Evolutionary conservation across 768 basidiomycete species (phyloP).

Genomic region (Trametes villosa): DNA sequence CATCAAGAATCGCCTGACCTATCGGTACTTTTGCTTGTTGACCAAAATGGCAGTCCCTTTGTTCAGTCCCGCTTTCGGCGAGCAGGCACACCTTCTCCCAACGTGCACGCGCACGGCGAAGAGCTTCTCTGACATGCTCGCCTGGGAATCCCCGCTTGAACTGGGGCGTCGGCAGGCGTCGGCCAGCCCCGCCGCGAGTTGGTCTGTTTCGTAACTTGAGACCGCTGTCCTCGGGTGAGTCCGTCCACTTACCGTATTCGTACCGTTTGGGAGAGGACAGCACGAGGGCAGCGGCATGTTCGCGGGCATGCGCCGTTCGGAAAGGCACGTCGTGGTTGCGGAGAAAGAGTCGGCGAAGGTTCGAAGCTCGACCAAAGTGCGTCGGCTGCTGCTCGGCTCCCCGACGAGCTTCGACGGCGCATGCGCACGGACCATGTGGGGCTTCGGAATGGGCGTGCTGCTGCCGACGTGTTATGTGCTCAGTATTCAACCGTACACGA

Average conservation of each 20-base stretch:
- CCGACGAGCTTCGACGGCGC: no score
- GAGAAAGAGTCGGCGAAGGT: no score
- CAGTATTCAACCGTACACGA: neutral
- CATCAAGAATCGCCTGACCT: constrained; percentile 5
- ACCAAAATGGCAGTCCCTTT: constrained; percentile 14
- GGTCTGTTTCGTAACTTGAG: neutral
- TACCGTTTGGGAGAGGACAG: neutral
- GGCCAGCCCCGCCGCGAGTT: neutral
- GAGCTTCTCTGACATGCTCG: constrained; percentile 8
- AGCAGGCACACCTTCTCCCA: neutral
- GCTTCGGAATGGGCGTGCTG: neutral
- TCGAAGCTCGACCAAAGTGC: no score
- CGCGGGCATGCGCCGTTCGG: no score
- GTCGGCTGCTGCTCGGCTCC: no score
- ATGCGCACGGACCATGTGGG: no score
- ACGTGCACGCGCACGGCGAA: constrained; percentile 5
- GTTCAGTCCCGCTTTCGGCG: constrained; percentile 8
- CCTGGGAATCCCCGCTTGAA: neutral
- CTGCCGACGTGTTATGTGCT: neutral
- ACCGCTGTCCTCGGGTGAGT: neutral
- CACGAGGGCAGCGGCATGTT: no score
- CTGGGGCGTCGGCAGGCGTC: neutral
- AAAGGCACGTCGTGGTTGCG: no score
- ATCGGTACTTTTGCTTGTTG: constrained; percentile 20
- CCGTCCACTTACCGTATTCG: neutral